A percentile compares a stretch with the other conserved stretches of the same genome.
Conservation (phyloP, 176 grass and related monocot species). For the Dactylis glomerata region DNA sequence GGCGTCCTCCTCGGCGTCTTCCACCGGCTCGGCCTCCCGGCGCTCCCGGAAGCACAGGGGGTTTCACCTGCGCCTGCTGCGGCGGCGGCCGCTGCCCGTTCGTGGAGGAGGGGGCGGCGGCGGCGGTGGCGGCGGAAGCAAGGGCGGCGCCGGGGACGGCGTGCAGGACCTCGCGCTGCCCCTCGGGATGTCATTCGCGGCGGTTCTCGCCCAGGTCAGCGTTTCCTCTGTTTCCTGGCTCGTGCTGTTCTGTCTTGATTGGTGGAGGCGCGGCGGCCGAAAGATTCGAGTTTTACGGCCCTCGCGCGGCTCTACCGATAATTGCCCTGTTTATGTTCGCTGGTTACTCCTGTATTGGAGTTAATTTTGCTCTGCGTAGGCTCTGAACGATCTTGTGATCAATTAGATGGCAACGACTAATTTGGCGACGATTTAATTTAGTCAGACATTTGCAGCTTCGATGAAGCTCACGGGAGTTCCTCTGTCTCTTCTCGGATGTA, state of each 20-base stretch:
- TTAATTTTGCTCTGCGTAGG: background rate
- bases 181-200: conserved; percentile 72
- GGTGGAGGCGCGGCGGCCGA: background rate
- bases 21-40: conserved; percentile 4
- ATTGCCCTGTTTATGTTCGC: background rate
- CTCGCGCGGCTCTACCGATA: background rate
- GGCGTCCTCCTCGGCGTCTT: conserved; percentile 35
- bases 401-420: background rate
- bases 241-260: background rate
- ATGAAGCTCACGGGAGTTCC: background rate
- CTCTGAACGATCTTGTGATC: background rate
- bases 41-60: conserved; percentile 23
- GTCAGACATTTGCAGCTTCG: background rate
- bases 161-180: conserved; percentile 61
- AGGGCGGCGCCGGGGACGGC: background rate
- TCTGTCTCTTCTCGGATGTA: background rate
- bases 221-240: background rate
- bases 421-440: background rate
- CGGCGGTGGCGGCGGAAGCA: background rate
- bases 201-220: conserved; percentile 60
- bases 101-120: background rate
- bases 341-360: background rate
- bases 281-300: conserved; percentile 26
- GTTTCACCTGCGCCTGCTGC: conserved; percentile 30
- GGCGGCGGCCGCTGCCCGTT: background rate